phyloP scores from a whole-genome alignment of 1,284 basidiomycete species.

The Naganishia sp. region DNA sequence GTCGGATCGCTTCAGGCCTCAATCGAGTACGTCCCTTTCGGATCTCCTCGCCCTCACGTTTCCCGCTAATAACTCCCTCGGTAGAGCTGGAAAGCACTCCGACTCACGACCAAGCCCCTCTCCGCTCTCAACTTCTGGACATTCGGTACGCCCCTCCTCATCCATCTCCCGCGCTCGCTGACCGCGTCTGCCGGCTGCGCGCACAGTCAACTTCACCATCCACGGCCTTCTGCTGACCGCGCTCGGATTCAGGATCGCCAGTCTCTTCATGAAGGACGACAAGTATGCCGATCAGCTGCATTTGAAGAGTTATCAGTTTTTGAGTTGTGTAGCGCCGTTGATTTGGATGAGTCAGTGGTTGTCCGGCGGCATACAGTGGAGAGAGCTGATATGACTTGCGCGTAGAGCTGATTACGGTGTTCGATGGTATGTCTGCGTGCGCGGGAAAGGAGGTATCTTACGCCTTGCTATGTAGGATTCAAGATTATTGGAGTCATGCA shows the following conservation, averaged over 20 bases:
- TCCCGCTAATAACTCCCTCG: background rate
- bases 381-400: constrained; percentile 30
- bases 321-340: constrained; percentile 81
- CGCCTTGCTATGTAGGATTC: constrained; percentile 57
- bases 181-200: constrained; percentile 52
- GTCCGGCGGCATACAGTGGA: background rate
- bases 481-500: constrained; percentile 60
- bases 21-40: constrained; percentile 22
- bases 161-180: constrained; percentile 36
- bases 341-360: constrained; percentile 81
- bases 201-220: constrained; percentile 66
- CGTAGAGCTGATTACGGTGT: constrained; percentile 72
- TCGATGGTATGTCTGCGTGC: constrained; percentile 58
- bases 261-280: constrained; percentile 59
- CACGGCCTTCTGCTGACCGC: constrained; percentile 71
- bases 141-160: constrained; percentile 43
- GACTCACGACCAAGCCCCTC: constrained; percentile 43
- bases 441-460: constrained; percentile 36
- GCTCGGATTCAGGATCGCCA: constrained; percentile 70
- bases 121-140: constrained; percentile 41
- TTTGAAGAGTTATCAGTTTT: constrained; percentile 77
- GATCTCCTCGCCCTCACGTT: background rate
- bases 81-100: constrained; percentile 40
- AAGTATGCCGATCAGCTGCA: constrained; percentile 55
- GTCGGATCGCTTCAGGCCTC: constrained; percentile 11